A percentile compares a stretch with the other conserved stretches of the same genome.
phyloP scores from a whole-genome alignment of 2,329 filamentous ascomycete genomes.

The Fusarium miscanthi region DNA sequence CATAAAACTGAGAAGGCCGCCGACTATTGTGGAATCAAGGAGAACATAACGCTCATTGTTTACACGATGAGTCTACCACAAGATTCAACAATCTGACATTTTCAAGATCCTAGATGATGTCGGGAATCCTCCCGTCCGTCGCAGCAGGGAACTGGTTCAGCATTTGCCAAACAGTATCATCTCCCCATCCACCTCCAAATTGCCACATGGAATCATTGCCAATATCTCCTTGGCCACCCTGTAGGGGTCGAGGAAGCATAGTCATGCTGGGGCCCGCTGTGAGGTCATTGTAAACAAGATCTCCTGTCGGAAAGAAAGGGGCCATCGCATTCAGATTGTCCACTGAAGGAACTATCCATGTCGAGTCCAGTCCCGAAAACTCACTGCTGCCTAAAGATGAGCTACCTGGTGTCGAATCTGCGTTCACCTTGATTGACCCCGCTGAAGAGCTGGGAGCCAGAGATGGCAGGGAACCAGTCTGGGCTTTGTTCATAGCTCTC shows the following conservation, averaged over 20 bases:
- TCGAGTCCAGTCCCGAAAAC: conserved; percentile 27
- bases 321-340: conserved; percentile 64
- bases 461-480: conserved; percentile 26
- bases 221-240: conserved; percentile 2
- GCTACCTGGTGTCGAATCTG: conserved; percentile 29
- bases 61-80: neutral
- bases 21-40: neutral
- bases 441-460: conserved; percentile 1
- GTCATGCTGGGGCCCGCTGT: conserved; percentile 53
- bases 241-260: conserved; percentile 32
- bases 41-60: neutral
- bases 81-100: neutral
- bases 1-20: neutral
- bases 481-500: conserved; percentile 56
- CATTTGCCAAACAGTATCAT: conserved; percentile 67
- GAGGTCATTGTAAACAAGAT: conserved; percentile 68
- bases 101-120: neutral
- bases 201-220: conserved; percentile 53
- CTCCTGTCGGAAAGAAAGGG: conserved; percentile 67
- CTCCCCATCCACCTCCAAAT: conserved; percentile 66
- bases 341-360: conserved; percentile 57
- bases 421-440: neutral
- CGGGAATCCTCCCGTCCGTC: conserved; percentile 16
- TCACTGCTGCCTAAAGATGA: conserved; percentile 15
- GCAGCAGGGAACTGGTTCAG: conserved; percentile 61